phyloP scores from a whole-genome alignment of 257 asterid genomes.

The Solanum virginianum region DNA sequence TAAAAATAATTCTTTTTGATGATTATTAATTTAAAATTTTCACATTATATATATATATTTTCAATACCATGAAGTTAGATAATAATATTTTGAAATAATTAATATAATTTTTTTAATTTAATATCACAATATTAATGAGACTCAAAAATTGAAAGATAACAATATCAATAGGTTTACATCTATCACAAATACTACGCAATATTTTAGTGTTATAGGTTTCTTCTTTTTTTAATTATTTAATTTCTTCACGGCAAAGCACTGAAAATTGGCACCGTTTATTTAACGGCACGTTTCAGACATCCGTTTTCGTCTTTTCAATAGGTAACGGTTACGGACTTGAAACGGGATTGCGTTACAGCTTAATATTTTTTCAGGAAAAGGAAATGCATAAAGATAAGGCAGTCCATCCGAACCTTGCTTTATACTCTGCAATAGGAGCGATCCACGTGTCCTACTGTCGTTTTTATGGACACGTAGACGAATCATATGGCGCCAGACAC shows the following conservation, averaged over 20 bases:
- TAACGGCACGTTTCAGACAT: neutral
- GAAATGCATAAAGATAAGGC: neutral
- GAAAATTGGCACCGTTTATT: neutral
- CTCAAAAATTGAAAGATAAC: too few relatives aligned
- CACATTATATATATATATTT: too few relatives aligned
- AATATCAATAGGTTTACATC: too few relatives aligned
- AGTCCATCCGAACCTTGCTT: neutral
- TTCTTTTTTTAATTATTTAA: neutral
- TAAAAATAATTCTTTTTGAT: too few relatives aligned
- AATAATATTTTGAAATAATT: too few relatives aligned
- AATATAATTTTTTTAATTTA: too few relatives aligned
- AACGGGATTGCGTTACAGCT: conserved; percentile 13
- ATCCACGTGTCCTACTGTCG: neutral
- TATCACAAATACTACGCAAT: too few relatives aligned
- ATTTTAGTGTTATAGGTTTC: too few relatives aligned
- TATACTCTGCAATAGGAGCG: neutral
- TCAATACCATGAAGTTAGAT: too few relatives aligned
- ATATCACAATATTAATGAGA: too few relatives aligned
- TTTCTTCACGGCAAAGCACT: neutral
- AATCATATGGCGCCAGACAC: neutral
- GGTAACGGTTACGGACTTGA: conserved; percentile 14
- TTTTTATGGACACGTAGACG: neutral
- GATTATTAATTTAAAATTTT: too few relatives aligned
- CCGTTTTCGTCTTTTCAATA: neutral
- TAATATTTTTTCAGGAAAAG: neutral